These are phyloP conservation scores for Pezicula neosporulosa DNA, from an alignment of 2,329 filamentous ascomycete genomes.

Conservation along the genomic window DNA sequence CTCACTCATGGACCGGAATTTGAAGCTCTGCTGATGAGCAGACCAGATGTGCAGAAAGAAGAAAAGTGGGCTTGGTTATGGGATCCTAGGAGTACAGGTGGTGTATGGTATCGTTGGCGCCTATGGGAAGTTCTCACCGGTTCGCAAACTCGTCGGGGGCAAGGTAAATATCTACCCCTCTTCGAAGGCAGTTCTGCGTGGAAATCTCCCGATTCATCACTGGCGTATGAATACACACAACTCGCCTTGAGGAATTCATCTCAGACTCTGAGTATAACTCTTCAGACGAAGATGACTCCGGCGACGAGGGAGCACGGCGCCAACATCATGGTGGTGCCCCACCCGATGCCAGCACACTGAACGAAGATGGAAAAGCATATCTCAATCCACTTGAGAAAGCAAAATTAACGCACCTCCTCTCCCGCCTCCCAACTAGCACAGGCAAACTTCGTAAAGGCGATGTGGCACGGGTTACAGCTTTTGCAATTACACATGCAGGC, in stretches of 20 bases:
- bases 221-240: conserved; percentile 81
- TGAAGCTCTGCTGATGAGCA: conserved; percentile 87
- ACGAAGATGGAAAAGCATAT: conserved; percentile 45
- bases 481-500: conserved; percentile 84
- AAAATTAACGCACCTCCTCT: conserved; percentile 79
- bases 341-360: conserved; percentile 23
- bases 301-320: conserved; percentile 38
- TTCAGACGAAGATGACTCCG: conserved; percentile 76
- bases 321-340: conserved; percentile 40
- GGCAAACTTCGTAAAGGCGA: conserved; percentile 78
- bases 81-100: conserved; percentile 75
- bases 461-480: conserved; percentile 79
- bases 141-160: conserved; percentile 40
- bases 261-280: conserved; percentile 85
- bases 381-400: conserved; percentile 81
- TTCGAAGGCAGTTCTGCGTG: conserved; percentile 78
- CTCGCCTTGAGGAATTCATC: conserved; percentile 72
- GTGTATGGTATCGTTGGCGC: conserved; percentile 90
- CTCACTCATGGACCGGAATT: conserved; percentile 81
- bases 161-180: conserved; percentile 56
- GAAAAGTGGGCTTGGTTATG: conserved; percentile 95
- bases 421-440: conserved; percentile 73
- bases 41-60: conserved; percentile 76
- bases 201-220: conserved; percentile 67
- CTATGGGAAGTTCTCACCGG: conserved; percentile 84